phyloP scores from a whole-genome alignment of 805 yeast species.

The Wickerhamiella spandovensis region DNA sequence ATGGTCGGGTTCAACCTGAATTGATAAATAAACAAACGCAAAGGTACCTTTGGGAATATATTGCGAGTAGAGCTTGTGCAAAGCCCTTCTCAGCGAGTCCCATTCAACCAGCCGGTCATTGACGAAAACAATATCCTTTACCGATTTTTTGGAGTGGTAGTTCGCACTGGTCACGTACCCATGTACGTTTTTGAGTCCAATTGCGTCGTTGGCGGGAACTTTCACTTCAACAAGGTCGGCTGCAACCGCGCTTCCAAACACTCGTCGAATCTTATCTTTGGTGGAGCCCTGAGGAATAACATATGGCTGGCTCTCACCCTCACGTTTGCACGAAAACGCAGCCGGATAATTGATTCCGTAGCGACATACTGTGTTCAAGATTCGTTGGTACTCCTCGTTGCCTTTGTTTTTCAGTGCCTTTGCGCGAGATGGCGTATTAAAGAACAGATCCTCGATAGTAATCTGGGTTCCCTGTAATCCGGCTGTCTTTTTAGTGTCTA shows the following conservation, averaged over 20 bases:
- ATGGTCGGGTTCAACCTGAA: slow-evolving; percentile 52
- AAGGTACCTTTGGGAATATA: slow-evolving; percentile 67
- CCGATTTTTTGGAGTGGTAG: slow-evolving; percentile 50
- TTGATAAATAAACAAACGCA: slow-evolving; percentile 64
- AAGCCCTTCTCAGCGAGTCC: slow-evolving; percentile 63
- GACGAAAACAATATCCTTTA: slow-evolving; percentile 67
- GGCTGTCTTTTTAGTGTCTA: slow-evolving; percentile 52
- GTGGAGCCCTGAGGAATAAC: slow-evolving; percentile 36
- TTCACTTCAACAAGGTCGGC: slow-evolving; percentile 43
- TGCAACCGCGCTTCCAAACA: slow-evolving; percentile 62
- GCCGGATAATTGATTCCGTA: slow-evolving; percentile 63
- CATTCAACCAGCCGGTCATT: slow-evolving; percentile 73
- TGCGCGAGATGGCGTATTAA: slow-evolving; percentile 69
- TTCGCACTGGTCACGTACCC: slow-evolving; percentile 66
- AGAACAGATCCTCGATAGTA: slow-evolving; percentile 76
- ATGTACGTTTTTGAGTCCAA: slow-evolving; percentile 38
- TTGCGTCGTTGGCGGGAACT: slow-evolving; percentile 20
- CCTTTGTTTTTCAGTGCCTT: slow-evolving; percentile 36
- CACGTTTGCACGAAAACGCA: slow-evolving; percentile 65
- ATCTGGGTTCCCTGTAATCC: slow-evolving; percentile 82
- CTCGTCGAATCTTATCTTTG: slow-evolving; percentile 56
- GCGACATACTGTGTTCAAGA: slow-evolving; percentile 69
- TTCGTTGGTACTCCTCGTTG: slow-evolving; percentile 59
- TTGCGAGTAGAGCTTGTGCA: slow-evolving; percentile 44
- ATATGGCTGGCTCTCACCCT: slow-evolving; percentile 60